Conservation (phyloP, 75 land plant genomes). For the Larix kaempferi region DNA sequence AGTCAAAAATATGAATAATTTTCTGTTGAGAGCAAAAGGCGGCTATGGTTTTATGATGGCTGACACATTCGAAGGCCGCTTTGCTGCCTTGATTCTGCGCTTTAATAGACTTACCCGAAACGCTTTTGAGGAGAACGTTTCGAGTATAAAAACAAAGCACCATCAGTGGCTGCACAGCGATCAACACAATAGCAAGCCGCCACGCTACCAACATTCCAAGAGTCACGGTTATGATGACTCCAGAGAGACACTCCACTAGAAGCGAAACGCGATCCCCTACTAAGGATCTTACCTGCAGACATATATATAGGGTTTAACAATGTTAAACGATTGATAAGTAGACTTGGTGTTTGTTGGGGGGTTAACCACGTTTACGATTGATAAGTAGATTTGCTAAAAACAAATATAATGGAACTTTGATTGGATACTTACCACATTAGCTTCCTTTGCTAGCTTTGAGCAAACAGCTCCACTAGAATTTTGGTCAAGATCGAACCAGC, state of each 20-base stretch:
- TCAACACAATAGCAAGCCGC: conserved; percentile 20
- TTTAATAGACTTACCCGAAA: background rate
- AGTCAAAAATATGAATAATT: conserved; percentile 2
- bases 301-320: no score
- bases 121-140: conserved; percentile 6
- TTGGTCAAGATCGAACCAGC: no score
- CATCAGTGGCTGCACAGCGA: conserved; percentile 19
- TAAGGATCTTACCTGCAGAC: background rate
- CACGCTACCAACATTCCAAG: no score
- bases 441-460: no score
- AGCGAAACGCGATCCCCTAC: conserved; percentile 24
- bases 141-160: conserved; percentile 18
- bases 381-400: no score
- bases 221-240: background rate
- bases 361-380: no score
- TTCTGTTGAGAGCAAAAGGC: conserved; percentile 75
- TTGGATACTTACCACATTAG: no score
- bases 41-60: conserved; percentile 87
- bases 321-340: no score
- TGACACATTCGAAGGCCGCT: conserved; percentile 88
- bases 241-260: conserved; percentile 15
- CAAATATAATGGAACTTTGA: no score
- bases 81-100: conserved; percentile 50
- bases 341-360: no score
- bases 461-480: no score